Evolutionary conservation across 495 filamentous ascomycete genomes (phyloP), one percentile per base, ranked within the genome.

Genomic region (Daldinia bambusicola): DNA sequence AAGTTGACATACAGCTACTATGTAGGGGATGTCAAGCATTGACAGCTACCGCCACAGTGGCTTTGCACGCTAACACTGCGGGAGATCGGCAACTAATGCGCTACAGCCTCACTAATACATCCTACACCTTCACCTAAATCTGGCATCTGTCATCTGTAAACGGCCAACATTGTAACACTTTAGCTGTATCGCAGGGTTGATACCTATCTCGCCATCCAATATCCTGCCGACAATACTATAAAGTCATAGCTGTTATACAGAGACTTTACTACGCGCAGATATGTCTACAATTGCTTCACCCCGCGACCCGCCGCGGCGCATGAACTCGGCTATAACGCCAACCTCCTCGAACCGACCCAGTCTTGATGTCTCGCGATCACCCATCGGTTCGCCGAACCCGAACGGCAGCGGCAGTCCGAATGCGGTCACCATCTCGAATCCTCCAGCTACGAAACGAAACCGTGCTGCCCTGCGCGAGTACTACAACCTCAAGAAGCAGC

Each of bases 391-490:
- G 71, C 84, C 88, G 77, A 84, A 86, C 79, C 81, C 82, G 75
- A 70, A 82, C 78, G 56, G 37, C 20, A 2, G 83, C 10, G 69
- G 77, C 64, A 79, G 87, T 74, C 83, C 88, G 74, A 84, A 85
- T 78, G 80, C 82, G 1, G 61, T 80, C 77, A 61, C 84, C 59
- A 82, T 22, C 2, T 7, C 86, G 32, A 83, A 87, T 40, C 77
- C 81, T 58, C 51, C 79, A 64, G 50, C 76, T 36, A 67, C 73
- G 50, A 75, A 64, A 43, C 80, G 78, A 59, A 86, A 83, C 71
- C 91, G 95, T 70, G 86, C 91, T 40, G 95, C 95, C 16, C 87
- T 99, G 14, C 90, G 95, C 64, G 93, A 97, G 72, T 98, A 97
- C 83, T 99, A 98, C 80, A 92, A 93, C 71, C 86, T 98, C 61